A percentile compares a stretch with the other conserved stretches of the same genome.
phyloP scores from a whole-genome alignment of 2,329 filamentous ascomycete species.

The Pochonia chlamydosporia region DNA sequence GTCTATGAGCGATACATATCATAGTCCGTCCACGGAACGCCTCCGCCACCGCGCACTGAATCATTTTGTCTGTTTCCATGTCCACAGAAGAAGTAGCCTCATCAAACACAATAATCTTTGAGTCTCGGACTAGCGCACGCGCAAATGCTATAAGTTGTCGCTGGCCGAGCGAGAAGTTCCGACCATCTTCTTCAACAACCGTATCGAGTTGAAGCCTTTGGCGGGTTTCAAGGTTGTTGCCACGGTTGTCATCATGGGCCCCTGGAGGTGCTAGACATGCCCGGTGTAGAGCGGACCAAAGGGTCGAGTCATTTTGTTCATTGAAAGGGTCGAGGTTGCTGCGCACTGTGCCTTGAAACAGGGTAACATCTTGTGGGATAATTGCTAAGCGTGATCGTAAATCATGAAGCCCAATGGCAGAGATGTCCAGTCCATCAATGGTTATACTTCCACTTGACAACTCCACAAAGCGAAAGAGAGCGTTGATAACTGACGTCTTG shows the following conservation, averaged over 20 bases:
- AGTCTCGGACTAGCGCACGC: conserved; percentile 78
- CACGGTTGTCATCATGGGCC: conserved; percentile 68
- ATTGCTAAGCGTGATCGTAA: conserved; percentile 72
- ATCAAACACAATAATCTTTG: conserved; percentile 92
- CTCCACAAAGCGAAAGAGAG: conserved; percentile 71
- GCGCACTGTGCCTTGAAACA: conserved; percentile 75
- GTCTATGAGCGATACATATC: conserved; percentile 84
- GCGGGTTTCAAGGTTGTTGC: conserved; percentile 59
- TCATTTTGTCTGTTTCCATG: conserved; percentile 95
- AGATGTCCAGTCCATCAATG: conserved; percentile 64
- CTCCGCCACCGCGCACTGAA: conserved; percentile 79
- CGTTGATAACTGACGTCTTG: conserved; percentile 79
- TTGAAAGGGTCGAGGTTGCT: conserved; percentile 76
- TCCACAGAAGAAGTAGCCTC: conserved; percentile 92
- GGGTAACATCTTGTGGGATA: conserved; percentile 78
- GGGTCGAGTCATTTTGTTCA: conserved; percentile 69
- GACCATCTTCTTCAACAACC: conserved; percentile 83
- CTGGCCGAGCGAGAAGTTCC: conserved; percentile 94
- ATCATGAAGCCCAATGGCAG: conserved; percentile 67
- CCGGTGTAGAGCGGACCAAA: conserved; percentile 73
- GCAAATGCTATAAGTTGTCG: conserved; percentile 93
- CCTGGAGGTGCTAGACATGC: conserved; percentile 62
- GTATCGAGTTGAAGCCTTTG: conserved; percentile 81
- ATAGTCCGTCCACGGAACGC: conserved; percentile 84
- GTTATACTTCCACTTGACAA: conserved; percentile 56